Percentiles rank a stretch among this genome's conserved stretches.
Evolutionary conservation across 106 monocot species (phyloP).

Genomic region (Dioscorea zingiberensis): DNA sequence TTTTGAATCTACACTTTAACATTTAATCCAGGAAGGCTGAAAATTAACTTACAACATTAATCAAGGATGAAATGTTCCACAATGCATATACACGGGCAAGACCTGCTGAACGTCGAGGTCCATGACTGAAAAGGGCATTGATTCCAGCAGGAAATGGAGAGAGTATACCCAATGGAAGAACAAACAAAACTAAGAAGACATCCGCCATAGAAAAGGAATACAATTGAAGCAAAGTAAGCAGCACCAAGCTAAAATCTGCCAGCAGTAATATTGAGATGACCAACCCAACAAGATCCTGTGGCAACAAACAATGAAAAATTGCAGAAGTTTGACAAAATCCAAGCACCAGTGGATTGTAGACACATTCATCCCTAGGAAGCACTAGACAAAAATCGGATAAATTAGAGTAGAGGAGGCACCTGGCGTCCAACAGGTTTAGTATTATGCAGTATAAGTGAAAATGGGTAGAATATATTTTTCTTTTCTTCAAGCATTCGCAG

Average conservation of each 20-base stretch:
- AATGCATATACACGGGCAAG: conserved; percentile 90
- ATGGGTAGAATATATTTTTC: conserved; percentile 74
- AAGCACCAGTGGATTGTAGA: not conserved
- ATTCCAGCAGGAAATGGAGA: conserved; percentile 98
- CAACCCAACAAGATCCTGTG: conserved; percentile 95
- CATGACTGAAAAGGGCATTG: conserved; percentile 96
- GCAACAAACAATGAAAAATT: conserved; percentile 5
- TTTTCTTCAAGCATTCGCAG: conserved; percentile 56
- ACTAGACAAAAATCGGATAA: not conserved
- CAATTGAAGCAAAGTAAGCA: conserved; percentile 90
- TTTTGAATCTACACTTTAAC: too few species aligned
- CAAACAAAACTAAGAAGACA: conserved; percentile 80
- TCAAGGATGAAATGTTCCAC: conserved; percentile 88
- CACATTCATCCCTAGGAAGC: not conserved
- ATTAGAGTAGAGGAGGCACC: conserved; percentile 24
- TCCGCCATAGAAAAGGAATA: conserved; percentile 89
- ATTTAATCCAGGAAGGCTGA: not conserved
- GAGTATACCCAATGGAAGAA: conserved; percentile 88
- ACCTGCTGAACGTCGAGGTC: conserved; percentile 84
- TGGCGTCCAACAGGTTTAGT: conserved; percentile 90
- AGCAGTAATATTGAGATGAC: conserved; percentile 85
- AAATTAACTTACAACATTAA: conserved; percentile 79
- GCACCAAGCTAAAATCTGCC: conserved; percentile 94
- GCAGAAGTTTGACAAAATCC: not conserved
- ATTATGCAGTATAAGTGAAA: conserved; percentile 78